Conservation (phyloP, 2,329 filamentous ascomycete genomes). For the Trichophyton benhamiae region DNA sequence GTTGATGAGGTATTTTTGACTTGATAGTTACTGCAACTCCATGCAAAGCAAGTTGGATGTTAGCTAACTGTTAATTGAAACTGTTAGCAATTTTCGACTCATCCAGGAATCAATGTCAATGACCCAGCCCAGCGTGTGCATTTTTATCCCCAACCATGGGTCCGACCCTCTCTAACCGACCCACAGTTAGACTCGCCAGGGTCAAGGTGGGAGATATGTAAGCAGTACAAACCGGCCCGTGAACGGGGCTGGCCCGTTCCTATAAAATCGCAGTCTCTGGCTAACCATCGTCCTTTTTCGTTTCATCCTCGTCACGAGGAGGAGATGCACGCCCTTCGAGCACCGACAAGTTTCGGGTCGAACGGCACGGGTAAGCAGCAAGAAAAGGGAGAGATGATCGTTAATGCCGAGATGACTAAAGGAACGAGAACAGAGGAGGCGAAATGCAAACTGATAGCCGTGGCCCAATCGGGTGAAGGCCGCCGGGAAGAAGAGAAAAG, state of each 20-base stretch:
- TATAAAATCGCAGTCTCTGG: background rate
- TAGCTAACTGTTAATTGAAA: background rate
- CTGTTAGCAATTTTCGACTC: background rate
- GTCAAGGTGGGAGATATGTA: no score
- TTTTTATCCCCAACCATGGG: background rate
- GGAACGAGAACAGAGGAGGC: background rate
- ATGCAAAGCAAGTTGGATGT: no score
- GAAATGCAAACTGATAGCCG: background rate
- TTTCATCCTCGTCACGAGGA: background rate
- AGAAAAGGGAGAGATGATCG: background rate
- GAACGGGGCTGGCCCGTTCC: no score
- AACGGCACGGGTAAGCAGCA: background rate
- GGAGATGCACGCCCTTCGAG: background rate
- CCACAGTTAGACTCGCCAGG: background rate
- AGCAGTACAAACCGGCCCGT: background rate
- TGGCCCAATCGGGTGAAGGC: background rate
- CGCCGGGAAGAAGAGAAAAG: background rate
- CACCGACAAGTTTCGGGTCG: background rate
- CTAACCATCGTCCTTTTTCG: background rate
- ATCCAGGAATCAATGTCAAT: background rate
- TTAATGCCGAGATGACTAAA: background rate
- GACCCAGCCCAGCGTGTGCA: background rate
- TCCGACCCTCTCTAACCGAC: background rate
- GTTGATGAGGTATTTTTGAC: no score
- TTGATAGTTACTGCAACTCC: no score